Evolutionary conservation across 345 rosid genomes (phyloP).

Genomic region (Sisymbrium irio): DNA sequence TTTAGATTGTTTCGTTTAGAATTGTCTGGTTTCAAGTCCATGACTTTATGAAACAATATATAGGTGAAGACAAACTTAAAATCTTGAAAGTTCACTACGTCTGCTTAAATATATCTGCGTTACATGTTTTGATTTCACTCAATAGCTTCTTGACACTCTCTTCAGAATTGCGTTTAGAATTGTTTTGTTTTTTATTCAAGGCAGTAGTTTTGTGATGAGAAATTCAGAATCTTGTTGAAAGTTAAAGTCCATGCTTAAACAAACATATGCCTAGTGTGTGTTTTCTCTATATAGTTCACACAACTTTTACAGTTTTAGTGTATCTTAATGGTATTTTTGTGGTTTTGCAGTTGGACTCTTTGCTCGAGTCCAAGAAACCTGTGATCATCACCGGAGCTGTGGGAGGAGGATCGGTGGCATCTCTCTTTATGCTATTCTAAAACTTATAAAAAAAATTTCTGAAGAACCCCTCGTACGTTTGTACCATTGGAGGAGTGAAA

Average conservation of each 20-base stretch:
- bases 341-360: background rate
- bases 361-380: background rate
- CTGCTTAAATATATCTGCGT: background rate
- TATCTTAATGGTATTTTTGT: background rate
- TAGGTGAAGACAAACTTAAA: background rate
- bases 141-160: background rate
- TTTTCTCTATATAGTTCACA: background rate
- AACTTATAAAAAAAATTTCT: too few species aligned
- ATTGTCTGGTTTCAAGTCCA: background rate
- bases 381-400: constrained; percentile 56
- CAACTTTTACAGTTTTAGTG: too few species aligned
- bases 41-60: background rate
- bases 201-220: background rate
- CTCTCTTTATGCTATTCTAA: constrained; percentile 63
- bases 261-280: background rate
- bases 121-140: background rate
- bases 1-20: background rate
- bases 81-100: background rate
- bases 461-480: too few species aligned
- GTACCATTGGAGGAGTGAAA: too few species aligned
- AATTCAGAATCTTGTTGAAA: background rate
- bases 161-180: background rate
- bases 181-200: background rate
- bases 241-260: background rate
- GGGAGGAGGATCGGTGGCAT: constrained; percentile 69